Percentiles rank a stretch among this genome's conserved stretches.
phyloP scores from a whole-genome alignment of 2,329 filamentous ascomycete genomes.

The Pyricularia grisea region DNA sequence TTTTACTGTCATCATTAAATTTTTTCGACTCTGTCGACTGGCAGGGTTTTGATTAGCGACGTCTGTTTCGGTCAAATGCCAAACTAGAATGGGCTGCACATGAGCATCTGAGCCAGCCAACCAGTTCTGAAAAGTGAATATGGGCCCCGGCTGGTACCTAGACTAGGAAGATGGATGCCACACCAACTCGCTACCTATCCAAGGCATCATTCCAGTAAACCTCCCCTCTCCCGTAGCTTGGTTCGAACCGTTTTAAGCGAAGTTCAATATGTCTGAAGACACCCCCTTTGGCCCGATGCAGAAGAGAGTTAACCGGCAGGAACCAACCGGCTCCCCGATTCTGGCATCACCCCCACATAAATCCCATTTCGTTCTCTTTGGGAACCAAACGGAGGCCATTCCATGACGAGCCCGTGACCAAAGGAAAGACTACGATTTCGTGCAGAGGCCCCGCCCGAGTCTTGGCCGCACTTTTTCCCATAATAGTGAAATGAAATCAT shows the following conservation, averaged over 20 bases:
- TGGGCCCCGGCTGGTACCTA: neutral
- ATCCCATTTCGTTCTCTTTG: neutral
- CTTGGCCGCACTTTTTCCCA: neutral
- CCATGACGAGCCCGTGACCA: neutral
- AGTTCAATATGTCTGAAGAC: neutral
- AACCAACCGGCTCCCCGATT: neutral
- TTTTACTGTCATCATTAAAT: neutral
- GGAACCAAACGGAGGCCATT: neutral
- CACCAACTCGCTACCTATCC: neutral
- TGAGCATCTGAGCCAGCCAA: neutral
- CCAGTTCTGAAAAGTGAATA: neutral
- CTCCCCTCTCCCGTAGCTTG: neutral
- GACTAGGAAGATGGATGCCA: neutral
- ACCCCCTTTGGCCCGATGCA: neutral
- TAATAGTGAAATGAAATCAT: neutral
- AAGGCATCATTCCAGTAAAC: neutral
- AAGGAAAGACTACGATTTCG: neutral
- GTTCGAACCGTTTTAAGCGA: neutral
- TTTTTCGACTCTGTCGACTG: neutral
- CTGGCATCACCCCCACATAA: neutral
- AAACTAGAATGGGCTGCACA: neutral
- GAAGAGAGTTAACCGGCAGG: neutral
- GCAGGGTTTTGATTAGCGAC: neutral
- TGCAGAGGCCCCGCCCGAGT: neutral
- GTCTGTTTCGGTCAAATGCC: neutral